Conservation (phyloP, 352 stramenopile genomes). For the Phytophthora multivora region DNA sequence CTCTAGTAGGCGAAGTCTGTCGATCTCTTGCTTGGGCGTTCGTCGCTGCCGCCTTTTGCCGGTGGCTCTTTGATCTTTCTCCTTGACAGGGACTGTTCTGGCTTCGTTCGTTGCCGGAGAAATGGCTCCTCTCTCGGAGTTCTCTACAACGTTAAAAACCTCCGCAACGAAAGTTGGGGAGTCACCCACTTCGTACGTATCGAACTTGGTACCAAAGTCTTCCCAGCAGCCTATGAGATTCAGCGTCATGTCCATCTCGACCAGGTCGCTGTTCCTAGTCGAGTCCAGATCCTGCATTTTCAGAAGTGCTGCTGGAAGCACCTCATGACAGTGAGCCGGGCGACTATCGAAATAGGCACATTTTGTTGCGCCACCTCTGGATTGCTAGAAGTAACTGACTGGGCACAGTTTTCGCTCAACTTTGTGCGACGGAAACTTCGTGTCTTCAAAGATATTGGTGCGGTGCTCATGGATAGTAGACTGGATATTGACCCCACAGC, state of each 20-base stretch:
- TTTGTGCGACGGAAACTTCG: not conserved
- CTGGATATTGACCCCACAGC: not conserved
- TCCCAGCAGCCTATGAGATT: not conserved
- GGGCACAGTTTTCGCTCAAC: not conserved
- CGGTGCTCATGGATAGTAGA: not conserved
- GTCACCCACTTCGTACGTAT: not conserved
- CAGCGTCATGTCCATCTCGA: not conserved
- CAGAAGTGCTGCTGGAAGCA: slow-evolving; percentile 10
- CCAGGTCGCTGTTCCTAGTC: not conserved
- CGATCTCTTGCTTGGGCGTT: slow-evolving; percentile 21
- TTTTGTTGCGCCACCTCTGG: not conserved
- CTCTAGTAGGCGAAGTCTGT: slow-evolving; percentile 5
- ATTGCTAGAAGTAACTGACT: slow-evolving; percentile 8
- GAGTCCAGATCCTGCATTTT: not conserved
- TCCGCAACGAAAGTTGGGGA: not conserved
- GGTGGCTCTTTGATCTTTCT: not conserved
- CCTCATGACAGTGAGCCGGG: slow-evolving; percentile 5
- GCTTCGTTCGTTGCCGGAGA: too few species aligned
- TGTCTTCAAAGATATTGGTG: not conserved
- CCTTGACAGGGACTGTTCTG: too few species aligned
- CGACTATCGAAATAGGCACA: slow-evolving; percentile 1
- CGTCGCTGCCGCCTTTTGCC: not conserved
- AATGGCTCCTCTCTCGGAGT: not conserved
- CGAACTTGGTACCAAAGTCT: not conserved
- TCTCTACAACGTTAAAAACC: not conserved